These are phyloP conservation scores for Euphorbia schlechtendalii DNA, from an alignment of 441 rosid genomes.

Conservation along the genomic window DNA sequence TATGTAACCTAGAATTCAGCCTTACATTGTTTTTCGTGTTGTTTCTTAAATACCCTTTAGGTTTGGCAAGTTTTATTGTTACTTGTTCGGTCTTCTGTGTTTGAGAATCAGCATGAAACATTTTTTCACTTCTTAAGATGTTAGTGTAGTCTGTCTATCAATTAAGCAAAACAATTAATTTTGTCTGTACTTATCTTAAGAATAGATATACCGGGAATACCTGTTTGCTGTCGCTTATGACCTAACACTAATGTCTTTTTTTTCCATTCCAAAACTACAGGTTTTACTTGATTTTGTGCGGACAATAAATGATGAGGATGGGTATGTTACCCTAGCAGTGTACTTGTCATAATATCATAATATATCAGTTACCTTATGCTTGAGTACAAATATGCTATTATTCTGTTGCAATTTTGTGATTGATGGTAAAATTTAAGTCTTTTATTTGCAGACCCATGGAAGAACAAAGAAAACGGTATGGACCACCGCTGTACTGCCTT, in stretches of 20 bases:
- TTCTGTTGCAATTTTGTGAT: constrained; percentile 7
- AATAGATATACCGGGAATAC: constrained; percentile 2
- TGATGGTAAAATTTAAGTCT: constrained; percentile 11
- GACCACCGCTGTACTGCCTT: constrained; percentile 85
- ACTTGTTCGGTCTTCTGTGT: not conserved
- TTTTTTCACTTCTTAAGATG: not conserved
- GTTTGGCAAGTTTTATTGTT: not conserved
- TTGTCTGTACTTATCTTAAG: not conserved
- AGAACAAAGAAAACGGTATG: constrained; percentile 94
- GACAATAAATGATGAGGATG: constrained; percentile 91
- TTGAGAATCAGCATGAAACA: not conserved
- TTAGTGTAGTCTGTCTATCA: not conserved
- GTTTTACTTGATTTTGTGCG: constrained; percentile 91
- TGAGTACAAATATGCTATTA: constrained; percentile 7
- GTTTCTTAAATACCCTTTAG: not conserved
- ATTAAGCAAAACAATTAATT: too few species aligned
- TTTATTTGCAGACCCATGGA: constrained; percentile 83
- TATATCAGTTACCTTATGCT: constrained; percentile 5
- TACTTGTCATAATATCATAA: not conserved
- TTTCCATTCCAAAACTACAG: constrained; percentile 33
- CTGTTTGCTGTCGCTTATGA: not conserved
- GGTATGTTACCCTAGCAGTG: constrained; percentile 42
- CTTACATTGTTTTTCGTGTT: not conserved
- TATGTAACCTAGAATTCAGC: not conserved
- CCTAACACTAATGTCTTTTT: constrained; percentile 12